These are phyloP conservation scores for Solanum hybrid DNA, from an alignment of 305 asterid genomes.

Conservation along the genomic window DNA sequence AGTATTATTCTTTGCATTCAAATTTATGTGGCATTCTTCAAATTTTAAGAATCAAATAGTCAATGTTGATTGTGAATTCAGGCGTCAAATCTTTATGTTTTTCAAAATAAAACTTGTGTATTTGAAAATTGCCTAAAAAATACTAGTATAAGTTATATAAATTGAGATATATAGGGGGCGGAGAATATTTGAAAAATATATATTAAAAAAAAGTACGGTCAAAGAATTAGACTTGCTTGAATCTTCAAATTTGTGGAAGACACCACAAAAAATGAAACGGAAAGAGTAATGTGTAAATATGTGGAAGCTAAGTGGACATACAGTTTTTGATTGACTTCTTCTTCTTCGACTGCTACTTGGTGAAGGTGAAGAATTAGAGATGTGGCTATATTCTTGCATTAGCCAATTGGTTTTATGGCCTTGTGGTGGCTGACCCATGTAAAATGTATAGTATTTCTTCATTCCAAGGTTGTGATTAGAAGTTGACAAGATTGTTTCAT, in stretches of 20 bases:
- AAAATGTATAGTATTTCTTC: conserved; percentile 53
- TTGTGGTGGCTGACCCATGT: conserved; percentile 49
- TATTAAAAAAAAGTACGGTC: not conserved
- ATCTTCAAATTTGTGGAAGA: not conserved
- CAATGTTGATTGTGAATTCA: not conserved
- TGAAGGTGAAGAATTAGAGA: conserved; percentile 34
- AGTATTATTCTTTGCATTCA: not conserved
- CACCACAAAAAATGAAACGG: not conserved
- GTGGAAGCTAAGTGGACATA: not conserved
- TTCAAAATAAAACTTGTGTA: not conserved
- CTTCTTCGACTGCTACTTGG: conserved; percentile 9
- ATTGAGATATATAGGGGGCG: not conserved
- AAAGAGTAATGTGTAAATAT: not conserved
- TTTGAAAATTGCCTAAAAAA: not conserved
- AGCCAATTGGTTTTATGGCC: conserved; percentile 64
- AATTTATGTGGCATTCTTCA: not conserved
- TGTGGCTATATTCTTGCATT: conserved; percentile 63
- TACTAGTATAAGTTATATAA: not conserved
- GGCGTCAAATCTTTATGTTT: not conserved
- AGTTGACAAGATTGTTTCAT: conserved; percentile 48
- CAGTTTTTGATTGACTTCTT: conserved; percentile 38
- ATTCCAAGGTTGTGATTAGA: conserved; percentile 46
- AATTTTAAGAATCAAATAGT: not conserved
- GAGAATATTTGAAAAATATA: not conserved
- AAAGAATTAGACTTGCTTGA: not conserved